A percentile compares a stretch with the other conserved stretches of the same genome.
These are phyloP conservation scores for Phytopythium ostracodes DNA, from an alignment of 352 stramenopile genomes.

Conservation along the genomic window DNA sequence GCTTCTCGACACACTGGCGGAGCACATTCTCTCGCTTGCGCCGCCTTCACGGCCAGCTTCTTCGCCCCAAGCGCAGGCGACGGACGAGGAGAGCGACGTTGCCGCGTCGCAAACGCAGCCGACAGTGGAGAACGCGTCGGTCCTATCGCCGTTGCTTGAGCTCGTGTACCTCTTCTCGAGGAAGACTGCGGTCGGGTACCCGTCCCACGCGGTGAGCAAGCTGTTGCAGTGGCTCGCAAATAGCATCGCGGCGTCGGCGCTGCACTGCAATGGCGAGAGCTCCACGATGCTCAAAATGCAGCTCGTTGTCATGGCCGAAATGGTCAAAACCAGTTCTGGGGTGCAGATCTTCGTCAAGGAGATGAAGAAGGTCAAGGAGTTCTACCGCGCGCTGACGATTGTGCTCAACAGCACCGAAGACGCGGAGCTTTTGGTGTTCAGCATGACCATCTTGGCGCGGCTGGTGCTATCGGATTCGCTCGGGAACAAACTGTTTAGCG, in stretches of 20 bases:
- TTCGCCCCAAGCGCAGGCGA: background rate
- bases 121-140: slow-evolving; percentile 5
- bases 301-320: slow-evolving; percentile 59
- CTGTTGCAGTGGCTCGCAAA: slow-evolving; percentile 61
- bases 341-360: slow-evolving; percentile 77
- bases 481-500: slow-evolving; percentile 76
- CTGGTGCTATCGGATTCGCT: slow-evolving; percentile 70
- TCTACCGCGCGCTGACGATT: slow-evolving; percentile 78
- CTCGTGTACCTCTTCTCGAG: slow-evolving; percentile 53
- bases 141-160: slow-evolving; percentile 45
- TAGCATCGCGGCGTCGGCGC: slow-evolving; percentile 33
- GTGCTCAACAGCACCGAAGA: slow-evolving; percentile 79
- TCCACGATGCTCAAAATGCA: slow-evolving; percentile 48
- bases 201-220: slow-evolving; percentile 63
- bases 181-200: slow-evolving; percentile 58
- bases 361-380: slow-evolving; percentile 74
- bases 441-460: slow-evolving; percentile 70
- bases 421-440: slow-evolving; percentile 65
- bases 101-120: slow-evolving; percentile 5
- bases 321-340: slow-evolving; percentile 66
- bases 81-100: slow-evolving; percentile 4
- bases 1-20: slow-evolving; percentile 55
- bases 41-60: background rate
- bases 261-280: slow-evolving; percentile 40
- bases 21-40: slow-evolving; percentile 35